Evolutionary conservation across 1,284 basidiomycete genomes (phyloP).

Genomic region (Cryptococcus sp.): DNA sequence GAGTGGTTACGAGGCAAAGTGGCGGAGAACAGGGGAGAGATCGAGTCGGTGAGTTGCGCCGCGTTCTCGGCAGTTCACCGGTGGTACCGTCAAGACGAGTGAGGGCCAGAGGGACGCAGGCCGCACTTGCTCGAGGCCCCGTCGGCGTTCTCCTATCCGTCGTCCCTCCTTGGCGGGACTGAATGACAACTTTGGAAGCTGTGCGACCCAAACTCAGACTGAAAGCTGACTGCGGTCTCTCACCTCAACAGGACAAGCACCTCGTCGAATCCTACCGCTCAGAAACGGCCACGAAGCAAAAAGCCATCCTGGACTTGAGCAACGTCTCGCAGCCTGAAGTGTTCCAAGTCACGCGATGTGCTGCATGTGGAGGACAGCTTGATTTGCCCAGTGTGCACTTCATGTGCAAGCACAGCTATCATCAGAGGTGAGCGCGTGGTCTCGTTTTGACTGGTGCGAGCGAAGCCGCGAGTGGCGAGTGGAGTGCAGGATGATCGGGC

Average conservation of each 20-base stretch:
- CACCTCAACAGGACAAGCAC: slow-evolving; percentile 67
- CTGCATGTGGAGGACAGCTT: slow-evolving; percentile 80
- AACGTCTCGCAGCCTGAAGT: slow-evolving; percentile 76
- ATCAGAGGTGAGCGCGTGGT: slow-evolving; percentile 79
- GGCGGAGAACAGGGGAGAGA: slow-evolving; percentile 69
- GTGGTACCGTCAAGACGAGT: background rate
- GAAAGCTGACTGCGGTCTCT: background rate
- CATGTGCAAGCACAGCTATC: slow-evolving; percentile 97
- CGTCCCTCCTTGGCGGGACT: too few species aligned
- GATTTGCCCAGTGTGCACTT: slow-evolving; percentile 94
- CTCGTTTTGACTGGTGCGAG: background rate
- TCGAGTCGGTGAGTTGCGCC: slow-evolving; percentile 67
- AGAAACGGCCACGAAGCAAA: slow-evolving; percentile 78
- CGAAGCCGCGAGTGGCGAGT: too few species aligned
- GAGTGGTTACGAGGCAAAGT: slow-evolving; percentile 83
- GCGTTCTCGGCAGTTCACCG: too few species aligned
- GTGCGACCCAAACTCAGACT: background rate
- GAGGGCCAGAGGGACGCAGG: too few species aligned
- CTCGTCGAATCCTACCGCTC: slow-evolving; percentile 81
- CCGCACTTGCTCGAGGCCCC: too few species aligned
- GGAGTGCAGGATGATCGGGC: too few species aligned
- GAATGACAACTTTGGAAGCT: background rate
- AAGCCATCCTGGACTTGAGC: slow-evolving; percentile 77
- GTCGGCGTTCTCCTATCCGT: too few species aligned
- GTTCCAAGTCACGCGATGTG: slow-evolving; percentile 91